Evolutionary conservation across 495 filamentous ascomycete species (phyloP).

Genomic region (Parachaetomium inaequale): DNA sequence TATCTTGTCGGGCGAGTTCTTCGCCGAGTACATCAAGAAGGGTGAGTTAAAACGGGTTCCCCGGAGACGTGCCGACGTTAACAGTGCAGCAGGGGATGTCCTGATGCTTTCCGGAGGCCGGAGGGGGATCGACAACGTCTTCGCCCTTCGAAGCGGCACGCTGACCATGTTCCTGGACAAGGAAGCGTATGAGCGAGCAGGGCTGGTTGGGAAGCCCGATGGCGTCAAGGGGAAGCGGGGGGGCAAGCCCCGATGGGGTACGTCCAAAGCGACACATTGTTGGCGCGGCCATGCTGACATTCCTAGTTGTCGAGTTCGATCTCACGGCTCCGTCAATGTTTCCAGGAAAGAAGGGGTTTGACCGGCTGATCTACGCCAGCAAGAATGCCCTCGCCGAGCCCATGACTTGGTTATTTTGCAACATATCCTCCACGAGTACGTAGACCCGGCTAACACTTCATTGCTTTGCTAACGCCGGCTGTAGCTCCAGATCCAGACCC

Average conservation of each 20-base stretch:
- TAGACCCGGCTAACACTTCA: not conserved
- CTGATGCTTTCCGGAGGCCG: constrained; percentile 89
- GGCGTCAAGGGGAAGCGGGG: constrained; percentile 54
- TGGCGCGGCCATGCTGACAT: not conserved
- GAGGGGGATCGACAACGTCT: constrained; percentile 74
- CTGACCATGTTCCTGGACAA: constrained; percentile 75
- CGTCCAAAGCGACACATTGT: constrained; percentile 12
- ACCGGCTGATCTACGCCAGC: constrained; percentile 78
- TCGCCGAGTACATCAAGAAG: constrained; percentile 79
- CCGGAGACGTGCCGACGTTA: not conserved
- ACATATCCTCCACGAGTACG: constrained; percentile 48
- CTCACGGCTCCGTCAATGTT: constrained; percentile 77
- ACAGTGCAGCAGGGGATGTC: constrained; percentile 61
- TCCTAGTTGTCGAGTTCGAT: constrained; percentile 73
- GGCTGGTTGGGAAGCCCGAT: constrained; percentile 71
- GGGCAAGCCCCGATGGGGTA: constrained; percentile 50
- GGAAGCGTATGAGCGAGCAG: constrained; percentile 79
- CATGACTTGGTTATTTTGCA: constrained; percentile 78
- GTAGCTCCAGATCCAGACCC: constrained; percentile 47
- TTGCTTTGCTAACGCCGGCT: constrained; percentile 15
- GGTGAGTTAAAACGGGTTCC: constrained; percentile 49
- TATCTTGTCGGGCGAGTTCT: constrained; percentile 74
- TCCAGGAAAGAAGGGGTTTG: constrained; percentile 88
- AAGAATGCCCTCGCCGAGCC: constrained; percentile 72
- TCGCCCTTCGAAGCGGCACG: constrained; percentile 66